Evolutionary conservation across 2,329 filamentous ascomycete species (phyloP), one percentile per base, ranked within the genome.

Genomic region (Cladophialophora yegresii): DNA sequence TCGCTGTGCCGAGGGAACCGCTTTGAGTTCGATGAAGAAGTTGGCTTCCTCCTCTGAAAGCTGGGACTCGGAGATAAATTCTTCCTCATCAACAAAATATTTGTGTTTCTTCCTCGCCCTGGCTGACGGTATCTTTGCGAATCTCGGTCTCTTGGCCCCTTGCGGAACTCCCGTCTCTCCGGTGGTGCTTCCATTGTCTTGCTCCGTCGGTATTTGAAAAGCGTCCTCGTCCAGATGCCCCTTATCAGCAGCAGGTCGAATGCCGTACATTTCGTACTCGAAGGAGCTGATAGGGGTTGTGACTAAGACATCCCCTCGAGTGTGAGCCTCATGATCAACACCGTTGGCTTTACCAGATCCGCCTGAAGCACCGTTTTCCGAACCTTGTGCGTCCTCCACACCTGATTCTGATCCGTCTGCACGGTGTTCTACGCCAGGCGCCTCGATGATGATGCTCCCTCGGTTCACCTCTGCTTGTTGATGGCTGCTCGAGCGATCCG

Each of bases 171-270:
- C 33, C 26, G 23, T 32, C 3, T 33, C 51, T 4, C 23, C 13
- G 12, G 74, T 23, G 20, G 23, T 16, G 36, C 36, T 43, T 16
- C 0, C 47, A 8, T 71, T 63, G 45, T 67, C 67, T 49, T 70
- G 72, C 9, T 77, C 73, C 26, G 67, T 56, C 3, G 74, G 71
- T 20, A 78, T 71, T 23, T 74, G 71, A 62, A 78, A 78, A 28
- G 70, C 70, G 61, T 77, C 76, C 20, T 74, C 71, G 12, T 71
- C 62, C 26, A 70, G 57, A 65, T 71, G 65, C 13, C 55, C 60
- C n/a, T 64, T 61, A 47, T 72, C 68, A 20, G 69, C 71, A 20
- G 55, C 69, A 58, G 64, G 63, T 40, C 72, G 69, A 53, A 77
- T 71, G 13, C 75, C 74, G 50, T 75, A 57, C 7, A 64, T 57